A percentile compares a stretch with the other conserved stretches of the same genome.
Evolutionary conservation across 805 yeast genomes (phyloP).

Genomic region (Suhomyces kilbournensis): DNA sequence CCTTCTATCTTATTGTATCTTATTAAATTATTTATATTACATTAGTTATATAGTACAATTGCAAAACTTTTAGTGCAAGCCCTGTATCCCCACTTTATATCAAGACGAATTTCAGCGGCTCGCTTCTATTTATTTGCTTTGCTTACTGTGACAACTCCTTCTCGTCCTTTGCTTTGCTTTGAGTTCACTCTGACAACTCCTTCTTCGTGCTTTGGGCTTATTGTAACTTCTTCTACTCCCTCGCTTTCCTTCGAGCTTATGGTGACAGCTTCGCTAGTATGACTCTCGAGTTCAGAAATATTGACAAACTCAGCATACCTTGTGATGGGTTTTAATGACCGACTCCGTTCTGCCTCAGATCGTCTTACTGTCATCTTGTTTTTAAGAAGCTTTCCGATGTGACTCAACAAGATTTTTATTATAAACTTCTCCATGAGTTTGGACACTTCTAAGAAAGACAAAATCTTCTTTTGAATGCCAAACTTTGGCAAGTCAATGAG

Average conservation of each 20-base stretch:
- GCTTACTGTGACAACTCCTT: not conserved
- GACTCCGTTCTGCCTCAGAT: slow-evolving; percentile 11
- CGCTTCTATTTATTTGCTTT: not conserved
- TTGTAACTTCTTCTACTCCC: not conserved
- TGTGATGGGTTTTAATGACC: slow-evolving; percentile 21
- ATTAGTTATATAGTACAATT: not conserved
- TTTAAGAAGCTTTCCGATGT: slow-evolving; percentile 32
- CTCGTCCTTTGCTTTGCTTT: not conserved
- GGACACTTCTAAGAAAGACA: slow-evolving; percentile 37
- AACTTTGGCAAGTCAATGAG: slow-evolving; percentile 33
- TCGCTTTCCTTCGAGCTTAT: not conserved
- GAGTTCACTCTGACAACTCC: not conserved
- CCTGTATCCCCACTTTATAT: not conserved
- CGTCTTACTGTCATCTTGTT: slow-evolving; percentile 28
- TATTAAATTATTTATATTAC: not conserved
- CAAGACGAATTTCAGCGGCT: not conserved
- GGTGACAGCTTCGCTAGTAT: slow-evolving; percentile 1
- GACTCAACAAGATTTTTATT: slow-evolving; percentile 31
- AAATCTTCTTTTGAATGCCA: slow-evolving; percentile 23
- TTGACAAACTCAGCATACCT: slow-evolving; percentile 22
- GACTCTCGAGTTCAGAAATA: slow-evolving; percentile 17
- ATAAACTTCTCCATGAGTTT: slow-evolving; percentile 30
- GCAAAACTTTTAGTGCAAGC: not conserved
- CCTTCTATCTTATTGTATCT: not conserved
- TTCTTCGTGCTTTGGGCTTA: not conserved